Base-by-base conservation (phyloP, 495 filamentous ascomycete genomes). In the Penicillium cataractarum region DNA sequence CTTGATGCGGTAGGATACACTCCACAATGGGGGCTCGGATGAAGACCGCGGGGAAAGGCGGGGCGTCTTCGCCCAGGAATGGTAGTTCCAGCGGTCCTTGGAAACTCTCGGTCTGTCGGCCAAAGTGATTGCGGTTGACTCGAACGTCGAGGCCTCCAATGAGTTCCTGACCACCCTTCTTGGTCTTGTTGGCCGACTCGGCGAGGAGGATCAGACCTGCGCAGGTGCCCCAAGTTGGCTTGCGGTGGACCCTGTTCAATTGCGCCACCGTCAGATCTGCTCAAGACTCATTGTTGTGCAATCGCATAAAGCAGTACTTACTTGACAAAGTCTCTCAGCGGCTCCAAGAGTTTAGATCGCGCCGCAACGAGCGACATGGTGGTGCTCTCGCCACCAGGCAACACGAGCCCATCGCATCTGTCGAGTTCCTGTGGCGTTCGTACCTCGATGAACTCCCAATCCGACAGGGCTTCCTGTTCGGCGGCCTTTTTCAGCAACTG, bases 1-100 rank as follows among this genome's bases (percentile, higher is more conserved):
- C 61, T 9, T 83, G 74, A 55, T 82, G 75, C 5, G 84, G 82
- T 42, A 97, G 74, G 3, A 99, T 78, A 62, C 87, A 88, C 76
- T 98, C 93, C 1, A 99, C 96, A 2, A 98, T 87, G 0, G 95
- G 95, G 19, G 95, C 96, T 1, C 95, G 84, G 61, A 99, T 99
- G 73, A 99, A 99, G 32, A 99, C 90, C 0, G 88, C 91, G 19
- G 85, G 83, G 73, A 96, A 99, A 0, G 87, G 83, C 6, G 64
- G 29, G n/a, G 78, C 78, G 0, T 73, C 72, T 35, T 67, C 66
- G 15, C 75, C 64, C 15, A 97, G 79, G 71, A 97, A 97, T 0
- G 87, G 86, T 46, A 99, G 76, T 32, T 88, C 78, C 26, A 98
- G 69, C 39, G 89, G 84, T 2, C 88, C 87, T 67, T 93, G 87